Evolutionary conservation across 2,329 filamentous ascomycete genomes (phyloP).

Genomic region (Fusarium sp.): DNA sequence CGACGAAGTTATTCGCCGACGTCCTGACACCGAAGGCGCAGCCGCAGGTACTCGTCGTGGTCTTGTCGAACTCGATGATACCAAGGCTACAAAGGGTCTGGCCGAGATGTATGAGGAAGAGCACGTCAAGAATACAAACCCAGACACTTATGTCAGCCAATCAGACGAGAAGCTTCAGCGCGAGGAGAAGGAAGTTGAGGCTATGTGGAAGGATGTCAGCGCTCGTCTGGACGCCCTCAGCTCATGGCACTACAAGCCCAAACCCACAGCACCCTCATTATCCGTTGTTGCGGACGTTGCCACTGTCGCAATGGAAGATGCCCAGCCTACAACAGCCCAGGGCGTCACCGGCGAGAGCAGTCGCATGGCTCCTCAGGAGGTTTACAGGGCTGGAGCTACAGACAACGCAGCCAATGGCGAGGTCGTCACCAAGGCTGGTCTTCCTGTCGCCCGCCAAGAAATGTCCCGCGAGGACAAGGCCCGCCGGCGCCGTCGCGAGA

Average conservation of each 20-base stretch:
- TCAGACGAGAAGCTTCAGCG: conserved; percentile 83
- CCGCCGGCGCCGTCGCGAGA: conserved; percentile 79
- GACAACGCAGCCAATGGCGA: conserved; percentile 73
- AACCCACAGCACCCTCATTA: conserved; percentile 80
- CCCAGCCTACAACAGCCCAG: conserved; percentile 83
- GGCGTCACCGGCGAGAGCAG: conserved; percentile 74
- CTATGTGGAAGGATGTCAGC: conserved; percentile 83
- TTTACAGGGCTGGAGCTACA: conserved; percentile 81
- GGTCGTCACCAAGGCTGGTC: conserved; percentile 78
- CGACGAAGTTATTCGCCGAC: conserved; percentile 85
- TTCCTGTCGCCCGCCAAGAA: conserved; percentile 83
- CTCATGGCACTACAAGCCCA: conserved; percentile 96
- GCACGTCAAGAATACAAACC: conserved; percentile 80
- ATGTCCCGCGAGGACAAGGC: conserved; percentile 88
- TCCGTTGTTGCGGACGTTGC: conserved; percentile 90
- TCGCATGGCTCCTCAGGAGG: conserved; percentile 90
- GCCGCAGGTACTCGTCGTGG: conserved; percentile 72
- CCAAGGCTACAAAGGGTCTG: conserved; percentile 85
- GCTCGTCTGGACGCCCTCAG: conserved; percentile 86
- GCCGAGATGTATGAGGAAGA: conserved; percentile 96
- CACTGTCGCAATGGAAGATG: conserved; percentile 95
- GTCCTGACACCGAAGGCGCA: conserved; percentile 76
- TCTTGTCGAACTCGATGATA: conserved; percentile 84
- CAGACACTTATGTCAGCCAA: conserved; percentile 80
- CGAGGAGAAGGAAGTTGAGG: conserved; percentile 84